Evolutionary conservation across 805 yeast species (phyloP).

Genomic region (Starmerella riodocensis): DNA sequence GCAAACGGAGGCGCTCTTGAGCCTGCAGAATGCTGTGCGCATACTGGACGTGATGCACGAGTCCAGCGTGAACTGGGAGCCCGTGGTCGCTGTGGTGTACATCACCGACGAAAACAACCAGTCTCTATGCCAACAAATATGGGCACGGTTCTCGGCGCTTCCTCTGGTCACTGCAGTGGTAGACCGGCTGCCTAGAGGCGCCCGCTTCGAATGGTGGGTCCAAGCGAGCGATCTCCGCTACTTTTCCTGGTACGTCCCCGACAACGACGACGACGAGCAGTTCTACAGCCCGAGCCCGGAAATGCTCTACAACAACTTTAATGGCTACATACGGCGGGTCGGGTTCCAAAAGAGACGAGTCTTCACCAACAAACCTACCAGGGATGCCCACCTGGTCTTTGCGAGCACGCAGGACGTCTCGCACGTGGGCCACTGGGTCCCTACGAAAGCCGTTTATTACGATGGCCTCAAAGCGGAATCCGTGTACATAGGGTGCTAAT

Average conservation of each 20-base stretch:
- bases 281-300: constrained; percentile 15
- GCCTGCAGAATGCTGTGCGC: constrained; percentile 62
- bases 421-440: constrained; percentile 4
- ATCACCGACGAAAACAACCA: constrained; percentile 28
- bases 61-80: constrained; percentile 29
- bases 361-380: not conserved
- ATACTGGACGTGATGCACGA: constrained; percentile 43
- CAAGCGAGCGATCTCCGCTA: constrained; percentile 18
- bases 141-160: constrained; percentile 8
- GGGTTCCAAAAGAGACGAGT: constrained; percentile 14
- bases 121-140: constrained; percentile 4
- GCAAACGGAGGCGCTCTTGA: constrained; percentile 34
- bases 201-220: constrained; percentile 23
- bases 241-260: constrained; percentile 16
- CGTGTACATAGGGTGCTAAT: constrained; percentile 4
- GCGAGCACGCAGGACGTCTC: not conserved
- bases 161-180: constrained; percentile 21
- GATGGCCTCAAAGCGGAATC: constrained; percentile 1
- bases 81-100: constrained; percentile 41
- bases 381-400: not conserved
- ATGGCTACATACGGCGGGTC: constrained; percentile 7
- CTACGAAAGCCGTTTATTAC: constrained; percentile 3
- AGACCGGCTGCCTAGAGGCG: constrained; percentile 23
- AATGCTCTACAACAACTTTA: not conserved
- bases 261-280: constrained; percentile 19